Conservation (phyloP, 2,329 filamentous ascomycete genomes). For the Exophiala sp. region DNA sequence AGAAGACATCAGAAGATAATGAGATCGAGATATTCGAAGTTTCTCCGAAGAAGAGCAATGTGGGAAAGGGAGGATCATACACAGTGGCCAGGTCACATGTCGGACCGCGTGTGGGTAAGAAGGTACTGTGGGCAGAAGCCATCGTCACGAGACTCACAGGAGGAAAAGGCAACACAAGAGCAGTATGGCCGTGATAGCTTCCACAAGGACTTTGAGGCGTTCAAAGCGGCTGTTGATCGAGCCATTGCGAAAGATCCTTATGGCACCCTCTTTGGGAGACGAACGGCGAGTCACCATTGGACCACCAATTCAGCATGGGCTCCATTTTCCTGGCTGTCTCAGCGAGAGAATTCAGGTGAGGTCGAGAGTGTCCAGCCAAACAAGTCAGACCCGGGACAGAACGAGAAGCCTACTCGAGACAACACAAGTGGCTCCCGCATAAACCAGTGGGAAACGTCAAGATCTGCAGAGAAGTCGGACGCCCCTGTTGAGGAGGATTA, state of each 20-base stretch:
- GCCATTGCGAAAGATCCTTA: slow-evolving; percentile 38
- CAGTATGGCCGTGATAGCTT: slow-evolving; percentile 8
- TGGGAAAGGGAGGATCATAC: slow-evolving; percentile 25
- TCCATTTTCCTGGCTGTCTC: slow-evolving; percentile 32
- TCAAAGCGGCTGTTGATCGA: slow-evolving; percentile 34
- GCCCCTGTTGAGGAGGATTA: slow-evolving; percentile 20
- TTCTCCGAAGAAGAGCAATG: slow-evolving; percentile 19
- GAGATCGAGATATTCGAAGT: slow-evolving; percentile 27
- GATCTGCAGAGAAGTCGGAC: neutral
- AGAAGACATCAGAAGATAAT: slow-evolving; percentile 25
- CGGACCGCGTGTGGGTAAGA: slow-evolving; percentile 3
- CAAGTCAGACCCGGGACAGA: slow-evolving; percentile 1
- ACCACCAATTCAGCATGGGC: slow-evolving; percentile 28
- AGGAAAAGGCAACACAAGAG: slow-evolving; percentile 9
- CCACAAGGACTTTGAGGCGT: slow-evolving; percentile 33
- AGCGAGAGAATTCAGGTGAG: slow-evolving; percentile 15
- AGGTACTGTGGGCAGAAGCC: slow-evolving; percentile 15
- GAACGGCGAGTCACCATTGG: slow-evolving; percentile 26
- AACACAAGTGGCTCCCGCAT: too few species aligned
- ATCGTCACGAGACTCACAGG: slow-evolving; percentile 8
- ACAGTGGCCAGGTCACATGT: slow-evolving; percentile 12
- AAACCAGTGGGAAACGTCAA: neutral
- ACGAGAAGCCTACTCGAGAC: neutral
- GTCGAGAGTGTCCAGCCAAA: neutral
- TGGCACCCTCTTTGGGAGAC: slow-evolving; percentile 37